phyloP scores from a whole-genome alignment of 345 rosid species.

The Aegle marmelos region DNA sequence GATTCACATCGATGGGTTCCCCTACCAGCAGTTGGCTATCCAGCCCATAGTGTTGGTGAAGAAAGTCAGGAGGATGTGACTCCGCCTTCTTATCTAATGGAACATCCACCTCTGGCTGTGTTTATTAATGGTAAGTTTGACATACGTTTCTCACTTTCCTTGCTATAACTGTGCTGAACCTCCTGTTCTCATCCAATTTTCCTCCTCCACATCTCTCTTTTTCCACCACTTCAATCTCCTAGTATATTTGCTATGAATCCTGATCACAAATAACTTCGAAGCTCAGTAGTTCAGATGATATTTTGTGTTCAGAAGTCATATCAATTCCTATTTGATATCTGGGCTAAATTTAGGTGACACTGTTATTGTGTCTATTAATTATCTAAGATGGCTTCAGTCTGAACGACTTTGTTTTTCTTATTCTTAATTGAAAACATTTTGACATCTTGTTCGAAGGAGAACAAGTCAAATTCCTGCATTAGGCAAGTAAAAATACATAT shows the following conservation, averaged over 20 bases:
- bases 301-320: neutral
- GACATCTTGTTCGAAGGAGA: neutral
- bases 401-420: neutral
- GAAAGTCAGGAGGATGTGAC: constrained; percentile 85
- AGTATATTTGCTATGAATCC: neutral
- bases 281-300: neutral
- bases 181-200: neutral
- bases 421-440: neutral
- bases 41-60: constrained; percentile 52
- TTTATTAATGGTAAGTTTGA: constrained; percentile 70
- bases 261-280: neutral
- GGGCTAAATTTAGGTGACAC: neutral
- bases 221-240: neutral
- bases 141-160: constrained; percentile 1
- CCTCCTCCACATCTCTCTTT: neutral
- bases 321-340: neutral
- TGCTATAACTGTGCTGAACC: neutral
- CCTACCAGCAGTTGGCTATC: constrained; percentile 83
- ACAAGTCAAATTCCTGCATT: neutral
- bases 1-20: constrained; percentile 99
- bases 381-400: neutral
- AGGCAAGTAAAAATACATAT: neutral
- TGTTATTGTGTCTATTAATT: neutral
- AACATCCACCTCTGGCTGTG: constrained; percentile 97
- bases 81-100: constrained; percentile 94